phyloP scores from a whole-genome alignment of 257 asterid species.

The Ajuga chamaepitys region DNA sequence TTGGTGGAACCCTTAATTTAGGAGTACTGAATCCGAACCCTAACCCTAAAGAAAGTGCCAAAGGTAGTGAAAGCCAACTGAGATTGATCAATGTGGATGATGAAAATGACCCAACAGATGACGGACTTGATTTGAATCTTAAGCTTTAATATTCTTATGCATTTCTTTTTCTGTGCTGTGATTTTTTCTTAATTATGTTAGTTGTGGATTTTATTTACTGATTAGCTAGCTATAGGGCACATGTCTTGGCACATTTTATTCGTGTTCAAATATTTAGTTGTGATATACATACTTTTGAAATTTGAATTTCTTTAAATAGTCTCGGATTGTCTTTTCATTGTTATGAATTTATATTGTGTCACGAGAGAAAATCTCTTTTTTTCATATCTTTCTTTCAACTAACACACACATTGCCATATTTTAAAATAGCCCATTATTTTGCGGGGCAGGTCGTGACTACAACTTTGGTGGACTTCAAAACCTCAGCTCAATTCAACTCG shows the following conservation, averaged over 20 bases:
- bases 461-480: too few species aligned
- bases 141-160: conserved; percentile 25
- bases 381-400: too few species aligned
- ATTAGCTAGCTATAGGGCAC: too few species aligned
- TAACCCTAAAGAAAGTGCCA: neutral
- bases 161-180: neutral
- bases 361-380: too few species aligned
- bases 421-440: too few species aligned
- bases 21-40: conserved; percentile 17
- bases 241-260: neutral
- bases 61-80: conserved; percentile 14
- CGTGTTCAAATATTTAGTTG: neutral
- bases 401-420: too few species aligned
- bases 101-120: conserved; percentile 7
- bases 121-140: conserved; percentile 46
- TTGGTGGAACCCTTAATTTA: conserved; percentile 21
- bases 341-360: too few species aligned
- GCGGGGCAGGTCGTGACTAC: too few species aligned
- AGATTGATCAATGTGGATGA: conserved; percentile 1
- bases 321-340: too few species aligned
- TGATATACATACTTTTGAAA: too few species aligned
- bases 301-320: too few species aligned
- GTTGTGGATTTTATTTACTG: neutral
- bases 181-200: neutral
- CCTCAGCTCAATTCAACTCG: too few species aligned